Conservation (phyloP, 2,329 filamentous ascomycete species). For the Colletotrichum filicis region DNA sequence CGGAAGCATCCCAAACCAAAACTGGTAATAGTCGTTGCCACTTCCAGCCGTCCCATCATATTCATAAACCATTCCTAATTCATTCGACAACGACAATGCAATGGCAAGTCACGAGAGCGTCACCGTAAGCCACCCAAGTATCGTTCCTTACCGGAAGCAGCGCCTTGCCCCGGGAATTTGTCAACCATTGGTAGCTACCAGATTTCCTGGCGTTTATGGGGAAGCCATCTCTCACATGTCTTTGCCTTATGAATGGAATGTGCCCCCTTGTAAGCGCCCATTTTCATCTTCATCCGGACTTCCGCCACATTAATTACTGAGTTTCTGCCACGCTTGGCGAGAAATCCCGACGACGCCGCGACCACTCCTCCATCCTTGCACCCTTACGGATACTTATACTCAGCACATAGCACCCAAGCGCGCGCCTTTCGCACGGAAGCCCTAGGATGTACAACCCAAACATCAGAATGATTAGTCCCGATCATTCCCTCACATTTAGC, state of each 20-base stretch:
- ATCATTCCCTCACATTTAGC: constrained; percentile 21
- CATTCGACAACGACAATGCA: not conserved
- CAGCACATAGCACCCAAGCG: not conserved
- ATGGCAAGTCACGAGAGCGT: not conserved
- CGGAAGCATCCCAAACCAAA: not conserved
- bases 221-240: not conserved
- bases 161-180: not conserved
- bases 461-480: constrained; percentile 16
- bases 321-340: not conserved
- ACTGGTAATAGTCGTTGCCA: not conserved
- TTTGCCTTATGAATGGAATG: not conserved
- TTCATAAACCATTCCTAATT: not conserved
- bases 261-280: not conserved
- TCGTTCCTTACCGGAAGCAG: constrained; percentile 2
- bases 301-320: not conserved
- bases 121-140: not conserved
- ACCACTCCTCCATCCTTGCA: too few species aligned
- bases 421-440: too few species aligned
- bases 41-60: not conserved
- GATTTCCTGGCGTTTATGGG: not conserved
- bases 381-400: not conserved
- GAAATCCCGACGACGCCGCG: not conserved
- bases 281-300: not conserved
- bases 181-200: not conserved
- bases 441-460: not conserved